Evolutionary conservation across 352 stramenopile species (phyloP).

Genomic region (Phytophthora cactorum): DNA sequence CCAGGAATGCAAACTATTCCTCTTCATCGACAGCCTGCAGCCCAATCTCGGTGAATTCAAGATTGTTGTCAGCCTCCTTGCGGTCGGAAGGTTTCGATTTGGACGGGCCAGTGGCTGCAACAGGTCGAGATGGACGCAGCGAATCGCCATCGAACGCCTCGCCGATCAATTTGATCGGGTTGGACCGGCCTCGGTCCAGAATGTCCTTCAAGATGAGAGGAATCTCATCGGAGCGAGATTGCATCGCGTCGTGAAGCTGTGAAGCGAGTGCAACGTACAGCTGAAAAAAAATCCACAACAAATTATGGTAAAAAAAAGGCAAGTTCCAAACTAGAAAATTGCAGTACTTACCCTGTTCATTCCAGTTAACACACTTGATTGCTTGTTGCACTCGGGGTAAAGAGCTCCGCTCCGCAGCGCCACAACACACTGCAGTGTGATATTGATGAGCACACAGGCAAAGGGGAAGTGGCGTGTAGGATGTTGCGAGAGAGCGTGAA

Average conservation of each 20-base stretch:
- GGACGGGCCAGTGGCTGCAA: neutral
- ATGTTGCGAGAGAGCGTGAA: slow-evolving; percentile 61
- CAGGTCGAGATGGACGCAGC: slow-evolving; percentile 16
- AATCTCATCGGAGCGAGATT: slow-evolving; percentile 51
- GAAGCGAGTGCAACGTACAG: slow-evolving; percentile 52
- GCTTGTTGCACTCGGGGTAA: slow-evolving; percentile 73
- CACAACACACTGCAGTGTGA: slow-evolving; percentile 71
- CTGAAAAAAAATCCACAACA: slow-evolving; percentile 18
- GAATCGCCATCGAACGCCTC: slow-evolving; percentile 33
- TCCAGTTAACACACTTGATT: slow-evolving; percentile 52
- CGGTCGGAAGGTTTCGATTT: slow-evolving; percentile 18
- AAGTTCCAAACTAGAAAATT: neutral
- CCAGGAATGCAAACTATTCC: neutral
- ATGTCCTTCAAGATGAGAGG: slow-evolving; percentile 68
- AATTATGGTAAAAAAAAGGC: neutral
- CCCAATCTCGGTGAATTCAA: slow-evolving; percentile 73
- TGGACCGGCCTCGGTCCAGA: slow-evolving; percentile 46
- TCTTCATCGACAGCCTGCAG: slow-evolving; percentile 56
- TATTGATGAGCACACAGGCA: slow-evolving; percentile 77
- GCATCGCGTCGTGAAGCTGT: slow-evolving; percentile 52
- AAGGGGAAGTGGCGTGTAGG: slow-evolving; percentile 73
- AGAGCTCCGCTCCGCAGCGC: slow-evolving; percentile 72
- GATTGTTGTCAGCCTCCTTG: slow-evolving; percentile 36
- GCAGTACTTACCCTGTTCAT: slow-evolving; percentile 54
- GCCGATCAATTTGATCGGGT: slow-evolving; percentile 51